Evolutionary conservation across 495 filamentous ascomycete species (phyloP), one percentile per base, ranked within the genome.

Genomic region (Aspergillus hancockii): DNA sequence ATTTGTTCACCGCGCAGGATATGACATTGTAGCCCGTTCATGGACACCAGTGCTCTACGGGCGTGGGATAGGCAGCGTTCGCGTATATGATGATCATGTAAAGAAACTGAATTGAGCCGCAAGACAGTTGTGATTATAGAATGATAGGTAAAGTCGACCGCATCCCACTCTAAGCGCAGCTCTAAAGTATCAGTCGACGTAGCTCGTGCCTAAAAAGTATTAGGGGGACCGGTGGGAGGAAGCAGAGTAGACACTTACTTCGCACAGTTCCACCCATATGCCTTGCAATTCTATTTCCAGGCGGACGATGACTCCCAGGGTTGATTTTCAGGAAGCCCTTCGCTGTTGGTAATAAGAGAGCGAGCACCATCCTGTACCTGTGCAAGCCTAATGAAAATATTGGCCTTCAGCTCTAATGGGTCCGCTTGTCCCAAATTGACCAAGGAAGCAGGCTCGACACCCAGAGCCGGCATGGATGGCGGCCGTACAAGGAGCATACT

Each of bases 401-500:
- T 59, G 8, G 68, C 59, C 40, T 69, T 69, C 16, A 63, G 16
- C 10, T 59, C 61, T 13, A 67, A 67, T 5, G 71, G 68, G 7
- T 69, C 18, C 1, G 64, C 62, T 2, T 63, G 57, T n/a, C 69
- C 62, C 46, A 67, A 21, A 19, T 66, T 63, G 3, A 74, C 61
- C 23, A 74, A 50, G 2, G 62, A 23, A 4, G 57, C 38, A 4
- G 71, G 65, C 3, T 64, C 55, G 0, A 71, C 61, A 30, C 67
- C 67, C 21, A 74, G 63, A 18, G 66, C 65, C 32, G 71, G 73
- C 9, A 76, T 50, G 22, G 68, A 71, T 8, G 69, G 59, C 2
- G 71, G 73, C 12, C 73, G 71, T 9, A 72, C 65, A 10, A 74
- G 68, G 38, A 76, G 71, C 50, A 75, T 55, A 57, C 73, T 73